Evolutionary conservation across 1,284 basidiomycete genomes (phyloP).

Genomic region (Fomitiporia mediterranea): DNA sequence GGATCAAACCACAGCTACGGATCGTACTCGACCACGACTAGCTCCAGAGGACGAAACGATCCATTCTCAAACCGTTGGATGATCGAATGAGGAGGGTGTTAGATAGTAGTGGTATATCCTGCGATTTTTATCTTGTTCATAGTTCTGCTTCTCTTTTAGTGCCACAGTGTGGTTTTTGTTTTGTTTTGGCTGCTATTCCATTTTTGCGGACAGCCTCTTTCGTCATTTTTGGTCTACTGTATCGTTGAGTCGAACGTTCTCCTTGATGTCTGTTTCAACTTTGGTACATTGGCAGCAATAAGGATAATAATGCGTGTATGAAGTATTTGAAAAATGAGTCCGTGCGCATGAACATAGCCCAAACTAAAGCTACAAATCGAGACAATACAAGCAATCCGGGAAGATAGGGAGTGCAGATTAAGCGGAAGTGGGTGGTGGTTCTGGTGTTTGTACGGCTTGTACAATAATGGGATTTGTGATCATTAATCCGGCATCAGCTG

Average conservation of each 20-base stretch:
- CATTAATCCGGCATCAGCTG: conserved; percentile 22
- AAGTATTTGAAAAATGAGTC: too few relatives aligned
- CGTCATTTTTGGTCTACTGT: neutral
- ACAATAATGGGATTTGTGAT: conserved; percentile 38
- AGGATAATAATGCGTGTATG: conserved; percentile 14
- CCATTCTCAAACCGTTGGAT: conserved; percentile 23
- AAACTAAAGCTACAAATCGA: conserved; percentile 8
- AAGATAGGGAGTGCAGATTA: neutral
- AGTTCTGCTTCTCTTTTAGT: too few relatives aligned
- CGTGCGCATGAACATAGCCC: neutral
- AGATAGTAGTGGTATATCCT: neutral
- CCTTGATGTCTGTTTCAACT: neutral
- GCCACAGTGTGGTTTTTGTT: conserved; percentile 16
- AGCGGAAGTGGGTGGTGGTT: neutral
- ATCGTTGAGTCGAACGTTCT: neutral
- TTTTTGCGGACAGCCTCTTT: conserved; percentile 1
- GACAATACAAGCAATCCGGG: neutral
- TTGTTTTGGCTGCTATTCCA: conserved; percentile 3
- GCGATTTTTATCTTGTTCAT: too few relatives aligned
- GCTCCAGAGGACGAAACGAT: neutral
- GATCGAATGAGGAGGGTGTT: conserved; percentile 25
- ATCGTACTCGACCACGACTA: neutral
- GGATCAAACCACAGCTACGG: conserved; percentile 1
- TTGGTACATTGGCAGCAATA: conserved; percentile 7
- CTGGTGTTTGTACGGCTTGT: neutral